Conservation (phyloP, 306 rosid genomes). For the Dryas drummondii region DNA sequence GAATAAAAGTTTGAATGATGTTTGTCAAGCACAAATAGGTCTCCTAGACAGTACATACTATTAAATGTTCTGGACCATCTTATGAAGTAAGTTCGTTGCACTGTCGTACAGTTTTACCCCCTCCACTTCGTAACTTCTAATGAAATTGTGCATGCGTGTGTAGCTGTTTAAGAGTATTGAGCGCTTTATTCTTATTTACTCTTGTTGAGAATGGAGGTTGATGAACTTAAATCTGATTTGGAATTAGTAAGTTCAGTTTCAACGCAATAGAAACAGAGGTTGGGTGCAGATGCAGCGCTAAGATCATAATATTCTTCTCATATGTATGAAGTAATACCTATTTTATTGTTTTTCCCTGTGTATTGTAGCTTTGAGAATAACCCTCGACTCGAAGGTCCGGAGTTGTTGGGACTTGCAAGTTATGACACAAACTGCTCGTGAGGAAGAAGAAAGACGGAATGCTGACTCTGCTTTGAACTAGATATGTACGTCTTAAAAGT, state of each 20-base stretch:
- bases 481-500: conserved; percentile 41
- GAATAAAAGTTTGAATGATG: neutral
- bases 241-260: neutral
- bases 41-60: no score
- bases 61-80: neutral
- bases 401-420: conserved; percentile 87
- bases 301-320: no score
- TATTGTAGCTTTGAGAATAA: conserved; percentile 80
- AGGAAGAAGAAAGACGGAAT: conserved; percentile 33
- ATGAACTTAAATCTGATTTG: neutral
- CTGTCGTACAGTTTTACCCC: neutral
- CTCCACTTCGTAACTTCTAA: neutral
- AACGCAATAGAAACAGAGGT: neutral
- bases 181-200: neutral
- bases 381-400: conserved; percentile 91
- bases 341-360: no score
- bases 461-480: conserved; percentile 33
- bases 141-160: neutral
- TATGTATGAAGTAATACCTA: no score
- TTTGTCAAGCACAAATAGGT: neutral
- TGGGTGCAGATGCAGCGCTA: neutral
- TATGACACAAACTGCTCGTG: conserved; percentile 93
- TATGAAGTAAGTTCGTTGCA: neutral
- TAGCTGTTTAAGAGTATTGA: neutral
- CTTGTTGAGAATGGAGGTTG: neutral